These are phyloP conservation scores for Phytophthora kernoviae DNA, from an alignment of 352 stramenopile genomes.

Conservation along the genomic window DNA sequence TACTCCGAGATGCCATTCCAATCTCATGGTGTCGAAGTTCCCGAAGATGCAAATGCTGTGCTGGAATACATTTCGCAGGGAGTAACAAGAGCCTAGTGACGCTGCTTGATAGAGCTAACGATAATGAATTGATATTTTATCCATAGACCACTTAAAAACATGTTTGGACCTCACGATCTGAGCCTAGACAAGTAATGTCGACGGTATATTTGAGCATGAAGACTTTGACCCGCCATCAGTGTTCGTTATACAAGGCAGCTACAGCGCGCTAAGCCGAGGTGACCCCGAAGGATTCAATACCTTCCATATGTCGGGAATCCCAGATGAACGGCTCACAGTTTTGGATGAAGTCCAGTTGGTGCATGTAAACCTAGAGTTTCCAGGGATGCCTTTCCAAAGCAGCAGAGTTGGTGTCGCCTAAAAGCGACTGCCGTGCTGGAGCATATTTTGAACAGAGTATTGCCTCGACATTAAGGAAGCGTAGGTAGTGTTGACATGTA, in stretches of 20 bases:
- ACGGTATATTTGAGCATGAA: too few species aligned
- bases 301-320: not conserved
- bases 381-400: slow-evolving; percentile 1
- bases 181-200: too few species aligned
- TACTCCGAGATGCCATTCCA: slow-evolving; percentile 62
- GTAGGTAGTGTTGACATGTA: too few species aligned
- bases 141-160: too few species aligned
- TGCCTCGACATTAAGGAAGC: too few species aligned
- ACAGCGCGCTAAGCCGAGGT: too few species aligned
- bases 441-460: not conserved
- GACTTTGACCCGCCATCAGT: too few species aligned
- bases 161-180: too few species aligned
- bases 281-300: too few species aligned
- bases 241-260: too few species aligned
- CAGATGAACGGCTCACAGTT: not conserved
- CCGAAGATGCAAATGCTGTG: slow-evolving; percentile 47
- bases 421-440: not conserved
- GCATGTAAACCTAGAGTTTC: not conserved
- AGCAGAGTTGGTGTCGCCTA: not conserved
- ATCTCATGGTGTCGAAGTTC: slow-evolving; percentile 49
- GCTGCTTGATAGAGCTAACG: too few species aligned
- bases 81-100: not conserved
- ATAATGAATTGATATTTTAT: too few species aligned
- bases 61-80: slow-evolving; percentile 42
- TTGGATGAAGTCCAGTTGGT: slow-evolving; percentile 1